These are phyloP conservation scores for Phragmites australis DNA, from an alignment of 176 grass and related monocot genomes.

Conservation along the genomic window DNA sequence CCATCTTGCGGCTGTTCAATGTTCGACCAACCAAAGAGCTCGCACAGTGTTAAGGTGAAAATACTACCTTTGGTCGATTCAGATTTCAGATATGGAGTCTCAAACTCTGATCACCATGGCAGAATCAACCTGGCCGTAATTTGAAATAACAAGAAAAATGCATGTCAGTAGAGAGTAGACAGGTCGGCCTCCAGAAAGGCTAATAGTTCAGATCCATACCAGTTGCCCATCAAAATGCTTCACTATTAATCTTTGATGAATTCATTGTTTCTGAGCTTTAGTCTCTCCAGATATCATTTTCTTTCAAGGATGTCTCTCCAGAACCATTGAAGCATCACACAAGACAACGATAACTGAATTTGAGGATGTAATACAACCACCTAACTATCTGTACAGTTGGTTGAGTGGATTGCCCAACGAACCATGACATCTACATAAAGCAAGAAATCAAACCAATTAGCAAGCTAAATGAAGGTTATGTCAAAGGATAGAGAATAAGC, in stretches of 20 bases:
- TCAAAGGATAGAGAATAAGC: neutral
- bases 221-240: neutral
- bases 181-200: neutral
- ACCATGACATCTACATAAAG: constrained; percentile 32
- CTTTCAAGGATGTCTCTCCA: neutral
- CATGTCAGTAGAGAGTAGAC: neutral
- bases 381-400: constrained; percentile 5
- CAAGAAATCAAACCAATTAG: constrained; percentile 9
- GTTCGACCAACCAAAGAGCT: constrained; percentile 5
- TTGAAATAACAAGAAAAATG: neutral
- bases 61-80: neutral
- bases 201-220: neutral
- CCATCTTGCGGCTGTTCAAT: constrained; percentile 17
- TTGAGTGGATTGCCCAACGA: neutral
- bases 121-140: neutral
- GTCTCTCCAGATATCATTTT: neutral
- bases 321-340: constrained; percentile 17
- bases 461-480: constrained; percentile 2
- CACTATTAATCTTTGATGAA: neutral
- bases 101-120: neutral
- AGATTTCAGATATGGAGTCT: neutral
- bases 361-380: constrained; percentile 1
- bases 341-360: neutral
- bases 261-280: neutral
- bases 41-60: neutral